Base-by-base conservation (phyloP, 345 rosid species). In the Melastoma malabathricum region DNA sequence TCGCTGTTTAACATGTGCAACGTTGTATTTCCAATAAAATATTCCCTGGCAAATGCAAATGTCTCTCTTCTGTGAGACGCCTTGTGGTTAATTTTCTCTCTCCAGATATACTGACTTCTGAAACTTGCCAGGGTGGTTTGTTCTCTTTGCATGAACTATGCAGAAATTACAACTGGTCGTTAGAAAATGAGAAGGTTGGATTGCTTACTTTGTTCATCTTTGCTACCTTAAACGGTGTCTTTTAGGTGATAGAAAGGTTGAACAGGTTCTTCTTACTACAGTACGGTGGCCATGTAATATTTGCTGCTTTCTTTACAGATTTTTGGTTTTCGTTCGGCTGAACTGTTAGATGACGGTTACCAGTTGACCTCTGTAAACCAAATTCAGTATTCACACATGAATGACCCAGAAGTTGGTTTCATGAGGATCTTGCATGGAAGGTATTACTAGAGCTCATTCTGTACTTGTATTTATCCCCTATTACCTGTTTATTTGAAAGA, bases 111-210 rank as follows among this genome's bases (percentile, higher is more conserved):
- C 58, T 52, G 44, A 53, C 47, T 49, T 46, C 27, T 51, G 55
- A 27, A 27, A 27, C 6, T 27, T 27, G 10, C 22, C 84, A 89
- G 98, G 98, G 88, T 16, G 72, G 78, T 58, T 72, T 89, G 52
- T 76, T 86, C 69, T 81, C 94, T 44, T 73, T 86, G 52, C 83
- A 81, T 65, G 94, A 77, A 75, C 78, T 81, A 58, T 89, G 98
- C 75, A 73, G 61, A 62, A 71, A 58, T 56, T 89, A 74, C 70
- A 71, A 52, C 54, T 86, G 98, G 98, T 73, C 74, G 59, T 51
- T 86, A 54, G 78, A 80, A 57, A 82, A 86, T 80, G 81, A 75
- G 60, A 61, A 80, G 90, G 98, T 89, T 34, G 44, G 60, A 49
- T 70, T 46, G 41, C 45, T 23, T 66, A 48, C n/a, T 3, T 58